A percentile compares a stretch with the other conserved stretches of the same genome.
Conservation (phyloP, 768 basidiomycete genomes). For the Termitomyces sp. region DNA sequence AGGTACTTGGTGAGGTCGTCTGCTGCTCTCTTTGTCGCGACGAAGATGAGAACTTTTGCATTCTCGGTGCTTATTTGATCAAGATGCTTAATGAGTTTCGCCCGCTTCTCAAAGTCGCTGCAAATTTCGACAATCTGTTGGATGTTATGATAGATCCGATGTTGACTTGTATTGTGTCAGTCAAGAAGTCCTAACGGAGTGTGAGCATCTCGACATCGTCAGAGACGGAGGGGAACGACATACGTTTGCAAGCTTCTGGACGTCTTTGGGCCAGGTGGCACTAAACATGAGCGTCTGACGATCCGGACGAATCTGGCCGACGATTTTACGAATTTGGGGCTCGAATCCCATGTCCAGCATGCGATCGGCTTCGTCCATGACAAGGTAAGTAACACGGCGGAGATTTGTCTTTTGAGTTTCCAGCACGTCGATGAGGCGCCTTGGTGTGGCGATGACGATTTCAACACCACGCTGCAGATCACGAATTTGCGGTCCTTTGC, state of each 20-base stretch:
- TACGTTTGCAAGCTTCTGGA: conserved; percentile 93
- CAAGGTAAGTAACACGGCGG: conserved; percentile 92
- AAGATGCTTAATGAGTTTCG: conserved; percentile 93
- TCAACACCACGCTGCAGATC: conserved; percentile 97
- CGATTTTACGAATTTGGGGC: conserved; percentile 98
- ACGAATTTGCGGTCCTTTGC: conserved; percentile 96
- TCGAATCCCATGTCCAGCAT: conserved; percentile 99
- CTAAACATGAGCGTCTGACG: conserved; percentile 99
- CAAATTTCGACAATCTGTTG: conserved; percentile 93
- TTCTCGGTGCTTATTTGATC: conserved; percentile 95
- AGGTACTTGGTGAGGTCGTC: conserved; percentile 98
- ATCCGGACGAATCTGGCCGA: conserved; percentile 95
- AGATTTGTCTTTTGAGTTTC: conserved; percentile 96
- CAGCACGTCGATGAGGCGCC: conserved; percentile 98
- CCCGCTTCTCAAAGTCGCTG: conserved; percentile 96
- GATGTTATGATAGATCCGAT: conserved; percentile 99
- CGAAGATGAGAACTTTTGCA: conserved; percentile 98
- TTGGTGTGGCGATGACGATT: conserved; percentile 99
- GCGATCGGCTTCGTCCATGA: conserved; percentile 99
- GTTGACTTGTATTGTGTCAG: conserved; percentile 97
- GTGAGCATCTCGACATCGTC: not conserved
- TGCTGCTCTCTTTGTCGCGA: conserved; percentile 94
- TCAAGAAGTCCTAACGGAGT: conserved; percentile 74
- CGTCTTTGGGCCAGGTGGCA: conserved; percentile 99
- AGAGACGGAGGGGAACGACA: conserved; percentile 7